Percentiles rank a stretch among this genome's conserved stretches.
Evolutionary conservation across 345 rosid genomes (phyloP).

Genomic region (Gossypium rotundifolium): DNA sequence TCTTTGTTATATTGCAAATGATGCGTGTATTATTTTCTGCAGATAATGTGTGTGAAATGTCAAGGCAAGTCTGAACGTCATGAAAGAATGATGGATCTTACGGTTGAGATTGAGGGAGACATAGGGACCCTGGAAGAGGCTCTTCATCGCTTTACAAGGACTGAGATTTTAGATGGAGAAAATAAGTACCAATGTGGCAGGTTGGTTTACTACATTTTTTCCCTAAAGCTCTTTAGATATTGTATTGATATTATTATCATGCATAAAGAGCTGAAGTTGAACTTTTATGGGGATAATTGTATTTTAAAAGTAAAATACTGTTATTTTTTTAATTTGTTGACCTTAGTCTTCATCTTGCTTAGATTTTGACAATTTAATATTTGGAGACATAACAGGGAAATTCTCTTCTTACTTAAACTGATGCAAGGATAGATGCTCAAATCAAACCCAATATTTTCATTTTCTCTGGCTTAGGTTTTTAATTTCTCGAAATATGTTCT

Average conservation of each 20-base stretch:
- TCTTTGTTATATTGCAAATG: conserved; percentile 6
- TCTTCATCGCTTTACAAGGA: conserved; percentile 66
- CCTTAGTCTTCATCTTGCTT: neutral
- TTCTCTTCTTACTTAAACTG: neutral
- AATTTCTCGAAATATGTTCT: neutral
- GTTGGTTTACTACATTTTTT: conserved; percentile 33
- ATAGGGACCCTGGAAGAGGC: conserved; percentile 88
- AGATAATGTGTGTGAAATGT: conserved; percentile 93
- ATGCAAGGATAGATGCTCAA: neutral
- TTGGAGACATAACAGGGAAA: neutral
- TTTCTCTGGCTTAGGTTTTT: neutral
- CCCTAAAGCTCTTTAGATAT: neutral
- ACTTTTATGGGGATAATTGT: neutral
- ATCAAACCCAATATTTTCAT: neutral
- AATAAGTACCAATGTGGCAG: conserved; percentile 90
- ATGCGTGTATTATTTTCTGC: conserved; percentile 9
- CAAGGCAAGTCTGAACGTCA: conserved; percentile 70
- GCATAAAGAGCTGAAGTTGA: neutral
- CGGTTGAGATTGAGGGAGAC: conserved; percentile 94
- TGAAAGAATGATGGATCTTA: conserved; percentile 97
- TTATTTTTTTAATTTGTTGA: neutral
- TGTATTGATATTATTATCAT: neutral
- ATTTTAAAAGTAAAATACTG: neutral
- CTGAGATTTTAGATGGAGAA: conserved; percentile 93
- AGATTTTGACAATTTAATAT: neutral